Evolutionary conservation across 1,139 yeast species (phyloP).

Genomic region (Scheffersomyces cryptocercus): DNA sequence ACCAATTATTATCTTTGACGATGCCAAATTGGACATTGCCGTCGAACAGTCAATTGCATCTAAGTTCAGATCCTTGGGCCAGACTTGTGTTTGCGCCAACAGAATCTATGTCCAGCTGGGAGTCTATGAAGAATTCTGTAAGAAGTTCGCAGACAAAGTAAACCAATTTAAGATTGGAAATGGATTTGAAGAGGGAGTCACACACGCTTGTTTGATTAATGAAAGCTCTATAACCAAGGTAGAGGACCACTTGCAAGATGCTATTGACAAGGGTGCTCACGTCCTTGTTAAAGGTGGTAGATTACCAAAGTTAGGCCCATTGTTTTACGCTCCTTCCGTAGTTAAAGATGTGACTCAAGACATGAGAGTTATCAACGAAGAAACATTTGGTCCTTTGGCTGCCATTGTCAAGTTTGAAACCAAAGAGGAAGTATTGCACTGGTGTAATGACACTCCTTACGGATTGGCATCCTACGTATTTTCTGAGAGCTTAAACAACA

Average conservation of each 20-base stretch:
- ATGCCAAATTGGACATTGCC: constrained; percentile 76
- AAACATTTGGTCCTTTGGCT: constrained; percentile 90
- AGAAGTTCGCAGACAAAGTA: constrained; percentile 54
- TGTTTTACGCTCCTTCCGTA: constrained; percentile 77
- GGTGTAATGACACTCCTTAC: constrained; percentile 69
- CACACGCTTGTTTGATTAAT: constrained; percentile 86
- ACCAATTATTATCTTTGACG: constrained; percentile 84
- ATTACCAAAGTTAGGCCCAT: constrained; percentile 65
- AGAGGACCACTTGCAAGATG: constrained; percentile 70
- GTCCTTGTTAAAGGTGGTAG: constrained; percentile 66
- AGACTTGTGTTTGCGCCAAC: constrained; percentile 83
- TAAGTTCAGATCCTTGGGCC: constrained; percentile 76
- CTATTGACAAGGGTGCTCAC: constrained; percentile 69
- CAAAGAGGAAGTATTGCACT: constrained; percentile 66
- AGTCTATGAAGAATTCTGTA: constrained; percentile 61
- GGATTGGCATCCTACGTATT: constrained; percentile 84
- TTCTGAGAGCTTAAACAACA: constrained; percentile 48
- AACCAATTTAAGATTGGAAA: constrained; percentile 63
- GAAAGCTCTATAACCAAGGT: constrained; percentile 68
- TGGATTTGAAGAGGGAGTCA: constrained; percentile 63
- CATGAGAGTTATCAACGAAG: constrained; percentile 68
- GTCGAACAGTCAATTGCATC: constrained; percentile 60
- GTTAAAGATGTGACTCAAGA: constrained; percentile 62
- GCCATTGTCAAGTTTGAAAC: constrained; percentile 67
- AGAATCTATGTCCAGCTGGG: constrained; percentile 65